Conservation (phyloP, 257 asterid genomes). For the Cynanchum wilfordii region DNA sequence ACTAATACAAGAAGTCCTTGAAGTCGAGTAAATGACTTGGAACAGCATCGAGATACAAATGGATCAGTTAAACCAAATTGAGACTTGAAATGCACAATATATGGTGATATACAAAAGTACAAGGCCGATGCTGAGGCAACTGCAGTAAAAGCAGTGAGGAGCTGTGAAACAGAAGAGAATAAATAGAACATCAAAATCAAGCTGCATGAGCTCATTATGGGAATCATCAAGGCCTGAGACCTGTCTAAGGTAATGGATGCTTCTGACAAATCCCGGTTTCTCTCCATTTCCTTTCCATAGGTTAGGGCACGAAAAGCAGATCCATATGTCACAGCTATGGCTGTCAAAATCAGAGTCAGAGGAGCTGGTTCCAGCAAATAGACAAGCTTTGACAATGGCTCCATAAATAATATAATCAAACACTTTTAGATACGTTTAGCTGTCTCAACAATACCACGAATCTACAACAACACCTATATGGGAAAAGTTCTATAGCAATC, state of each 20-base stretch:
- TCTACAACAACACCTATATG: neutral
- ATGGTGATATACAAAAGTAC: constrained; percentile 78
- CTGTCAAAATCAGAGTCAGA: constrained; percentile 65
- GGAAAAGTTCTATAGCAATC: constrained; percentile 6
- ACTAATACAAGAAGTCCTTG: constrained; percentile 50
- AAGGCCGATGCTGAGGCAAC: constrained; percentile 85
- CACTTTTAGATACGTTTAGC: neutral
- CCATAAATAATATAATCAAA: constrained; percentile 38
- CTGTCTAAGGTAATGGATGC: constrained; percentile 86
- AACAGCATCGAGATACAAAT: constrained; percentile 73
- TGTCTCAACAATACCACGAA: neutral
- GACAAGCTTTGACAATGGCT: constrained; percentile 65
- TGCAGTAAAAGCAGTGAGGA: constrained; percentile 85
- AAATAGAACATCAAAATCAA: constrained; percentile 92
- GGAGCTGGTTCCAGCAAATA: constrained; percentile 85
- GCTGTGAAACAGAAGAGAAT: constrained; percentile 86
- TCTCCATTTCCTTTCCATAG: constrained; percentile 93
- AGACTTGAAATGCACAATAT: constrained; percentile 49
- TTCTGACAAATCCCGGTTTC: constrained; percentile 74
- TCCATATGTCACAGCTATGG: constrained; percentile 69
- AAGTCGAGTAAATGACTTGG: constrained; percentile 65
- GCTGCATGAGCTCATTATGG: constrained; percentile 93
- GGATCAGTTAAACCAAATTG: constrained; percentile 74
- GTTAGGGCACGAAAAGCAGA: constrained; percentile 84
- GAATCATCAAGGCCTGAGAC: constrained; percentile 95